These are phyloP conservation scores for Pichia deserticola DNA, from an alignment of 805 yeast genomes.

Conservation along the genomic window DNA sequence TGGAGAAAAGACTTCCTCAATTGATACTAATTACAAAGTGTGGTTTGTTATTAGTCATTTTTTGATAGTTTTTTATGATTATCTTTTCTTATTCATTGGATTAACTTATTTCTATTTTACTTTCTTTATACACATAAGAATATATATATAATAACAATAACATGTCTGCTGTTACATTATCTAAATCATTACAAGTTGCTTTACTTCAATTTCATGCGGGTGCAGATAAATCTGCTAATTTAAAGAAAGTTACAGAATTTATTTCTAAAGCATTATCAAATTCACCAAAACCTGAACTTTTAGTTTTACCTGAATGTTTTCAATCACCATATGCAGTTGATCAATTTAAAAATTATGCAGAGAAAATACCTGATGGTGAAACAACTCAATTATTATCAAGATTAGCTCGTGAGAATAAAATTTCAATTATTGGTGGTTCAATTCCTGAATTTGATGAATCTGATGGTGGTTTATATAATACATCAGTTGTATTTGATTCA, in stretches of 20 bases:
- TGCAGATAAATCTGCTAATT: constrained; percentile 71
- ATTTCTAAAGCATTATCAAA: constrained; percentile 53
- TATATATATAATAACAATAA: neutral
- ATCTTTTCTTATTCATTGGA: no score
- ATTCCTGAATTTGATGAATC: constrained; percentile 66
- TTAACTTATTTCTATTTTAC: no score
- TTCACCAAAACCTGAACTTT: constrained; percentile 55
- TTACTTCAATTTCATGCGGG: constrained; percentile 78
- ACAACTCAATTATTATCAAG: constrained; percentile 52
- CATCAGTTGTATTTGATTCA: constrained; percentile 65
- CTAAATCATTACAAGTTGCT: constrained; percentile 67
- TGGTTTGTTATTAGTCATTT: no score
- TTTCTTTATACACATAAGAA: no score
- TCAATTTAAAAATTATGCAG: constrained; percentile 84
- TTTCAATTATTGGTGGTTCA: constrained; percentile 83
- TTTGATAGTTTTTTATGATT: no score
- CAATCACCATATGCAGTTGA: constrained; percentile 90
- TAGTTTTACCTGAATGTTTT: constrained; percentile 93
- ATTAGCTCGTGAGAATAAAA: constrained; percentile 56
- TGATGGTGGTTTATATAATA: constrained; percentile 57
- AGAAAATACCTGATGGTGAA: constrained; percentile 70
- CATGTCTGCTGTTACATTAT: constrained; percentile 7
- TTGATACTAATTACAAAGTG: no score
- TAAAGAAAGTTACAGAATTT: constrained; percentile 56
- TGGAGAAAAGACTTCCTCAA: no score